Percentiles rank a stretch among this genome's conserved stretches.
These are phyloP conservation scores for Polychaeton citri DNA, from an alignment of 2,329 filamentous ascomycete genomes.

Conservation along the genomic window DNA sequence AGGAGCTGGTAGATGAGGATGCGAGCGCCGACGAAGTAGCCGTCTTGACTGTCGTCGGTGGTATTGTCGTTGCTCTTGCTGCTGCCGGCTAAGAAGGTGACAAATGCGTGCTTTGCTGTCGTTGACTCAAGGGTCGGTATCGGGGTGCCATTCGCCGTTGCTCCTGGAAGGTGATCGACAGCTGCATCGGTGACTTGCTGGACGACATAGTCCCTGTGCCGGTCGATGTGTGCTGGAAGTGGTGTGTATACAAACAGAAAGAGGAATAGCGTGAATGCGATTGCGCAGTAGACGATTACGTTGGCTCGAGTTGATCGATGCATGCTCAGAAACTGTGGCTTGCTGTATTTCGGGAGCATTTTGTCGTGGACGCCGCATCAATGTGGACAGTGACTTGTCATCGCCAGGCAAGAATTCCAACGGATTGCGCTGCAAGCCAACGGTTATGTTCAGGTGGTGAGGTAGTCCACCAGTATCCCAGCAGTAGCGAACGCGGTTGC, in stretches of 20 bases:
- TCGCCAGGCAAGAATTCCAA: too few species aligned
- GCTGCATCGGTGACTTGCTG: constrained; percentile 6
- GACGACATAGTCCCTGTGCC: constrained; percentile 5
- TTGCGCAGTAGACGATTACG: constrained; percentile 3
- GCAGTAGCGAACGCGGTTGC: too few species aligned
- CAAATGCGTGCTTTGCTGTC: constrained; percentile 15
- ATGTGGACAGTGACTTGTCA: too few species aligned
- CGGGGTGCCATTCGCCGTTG: background rate
- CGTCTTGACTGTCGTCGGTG: constrained; percentile 11
- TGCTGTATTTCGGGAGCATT: constrained; percentile 1
- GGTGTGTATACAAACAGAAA: constrained; percentile 6
- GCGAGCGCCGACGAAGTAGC: constrained; percentile 18
- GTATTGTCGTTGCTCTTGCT: constrained; percentile 4
- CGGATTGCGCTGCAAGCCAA: too few species aligned
- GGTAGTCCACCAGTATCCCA: too few species aligned
- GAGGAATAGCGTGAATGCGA: constrained; percentile 5
- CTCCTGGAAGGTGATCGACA: background rate
- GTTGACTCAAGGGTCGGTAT: background rate
- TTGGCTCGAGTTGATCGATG: constrained; percentile 5
- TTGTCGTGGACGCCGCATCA: too few species aligned
- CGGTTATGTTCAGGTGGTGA: too few species aligned
- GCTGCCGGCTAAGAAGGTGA: constrained; percentile 14
- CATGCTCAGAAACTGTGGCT: background rate
- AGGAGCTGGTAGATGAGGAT: constrained; percentile 19
- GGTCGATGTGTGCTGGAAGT: constrained; percentile 5